These are phyloP conservation scores for Cladosporium phlei DNA, from an alignment of 2,329 filamentous ascomycete genomes.

Conservation along the genomic window DNA sequence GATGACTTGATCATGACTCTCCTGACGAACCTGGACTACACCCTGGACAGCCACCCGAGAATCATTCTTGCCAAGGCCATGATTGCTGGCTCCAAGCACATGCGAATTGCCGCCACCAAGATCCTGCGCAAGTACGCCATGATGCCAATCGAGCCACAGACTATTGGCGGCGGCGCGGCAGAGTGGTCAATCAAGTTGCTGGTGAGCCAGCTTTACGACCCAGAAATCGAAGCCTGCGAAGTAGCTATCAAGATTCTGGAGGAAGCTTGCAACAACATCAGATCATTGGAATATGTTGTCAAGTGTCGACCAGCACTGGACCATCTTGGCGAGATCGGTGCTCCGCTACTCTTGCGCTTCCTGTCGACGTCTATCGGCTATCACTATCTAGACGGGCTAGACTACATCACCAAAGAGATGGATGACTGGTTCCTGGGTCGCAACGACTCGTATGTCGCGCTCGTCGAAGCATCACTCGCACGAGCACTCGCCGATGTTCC, in stretches of 20 bases:
- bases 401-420: conserved; percentile 99
- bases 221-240: conserved; percentile 92
- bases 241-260: conserved; percentile 95
- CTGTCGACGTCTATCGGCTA: conserved; percentile 95
- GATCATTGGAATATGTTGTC: conserved; percentile 90
- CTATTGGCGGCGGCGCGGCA: conserved; percentile 56
- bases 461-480: conserved; percentile 93
- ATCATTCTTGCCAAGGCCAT: conserved; percentile 91
- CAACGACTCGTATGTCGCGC: conserved; percentile 90
- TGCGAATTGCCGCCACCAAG: conserved; percentile 84
- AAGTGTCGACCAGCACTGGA: conserved; percentile 92
- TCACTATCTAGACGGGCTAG: conserved; percentile 90
- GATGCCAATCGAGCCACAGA: conserved; percentile 43
- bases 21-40: conserved; percentile 88
- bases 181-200: conserved; percentile 95
- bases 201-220: conserved; percentile 98
- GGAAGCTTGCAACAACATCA: conserved; percentile 90
- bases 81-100: conserved; percentile 83
- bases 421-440: conserved; percentile 98
- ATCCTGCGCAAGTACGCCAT: conserved; percentile 82
- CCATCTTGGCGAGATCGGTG: conserved; percentile 93
- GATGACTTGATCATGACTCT: conserved; percentile 87
- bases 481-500: conserved; percentile 66
- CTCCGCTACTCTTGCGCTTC: conserved; percentile 85
- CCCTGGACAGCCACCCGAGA: conserved; percentile 74